Evolutionary conservation across 2,329 filamentous ascomycete genomes (phyloP), one percentile per base, ranked within the genome.

Genomic region (Emmonsiellopsis sp.): DNA sequence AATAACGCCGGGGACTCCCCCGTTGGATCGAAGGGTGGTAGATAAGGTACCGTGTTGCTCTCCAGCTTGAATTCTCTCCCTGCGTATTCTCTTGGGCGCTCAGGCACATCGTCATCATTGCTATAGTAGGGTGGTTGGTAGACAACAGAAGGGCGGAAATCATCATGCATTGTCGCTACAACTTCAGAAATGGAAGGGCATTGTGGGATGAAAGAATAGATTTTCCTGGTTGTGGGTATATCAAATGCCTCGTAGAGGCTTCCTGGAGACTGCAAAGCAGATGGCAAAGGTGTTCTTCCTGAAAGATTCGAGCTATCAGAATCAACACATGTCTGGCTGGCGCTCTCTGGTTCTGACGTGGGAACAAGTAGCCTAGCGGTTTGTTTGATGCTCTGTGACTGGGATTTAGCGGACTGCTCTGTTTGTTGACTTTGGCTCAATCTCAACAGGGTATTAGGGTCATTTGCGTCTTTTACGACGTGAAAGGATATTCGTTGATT

Each of bases 71-170:
- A 96, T 61, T 94, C 87, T 60, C 84, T 83, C 3, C 92, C 92
- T 6, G 87, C 92, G 70, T 95, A 97, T 68, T 95, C 89, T 51
- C 88, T 79, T 34, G 78, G 70, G 51, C 85, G 80, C 40, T 85
- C 78, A 10, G 91, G 90, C 0, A 96, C 86, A 68, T 97, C 93
- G 49, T 77, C 78, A 56, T 94, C 88, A 32, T 87, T 78, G 60
- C 90, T 87, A 65, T 95, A 97, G 63, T 85, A 91, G 0, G 91
- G 85, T 64, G 90, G 84, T 67, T 90, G 87, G 58, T 95, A 94
- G 48, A 96, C 79, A 11, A 87, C 78, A 54, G 84, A 76, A 0
- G 87, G 86, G 7, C 83, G 70, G 10, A 77, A 77, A 54, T 76
- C 69, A n/a, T 74, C 57, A 65, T 59, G 68, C 66, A 89, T 77